Conservation (phyloP, 345 rosid genomes). For the Citrus maxima region DNA sequence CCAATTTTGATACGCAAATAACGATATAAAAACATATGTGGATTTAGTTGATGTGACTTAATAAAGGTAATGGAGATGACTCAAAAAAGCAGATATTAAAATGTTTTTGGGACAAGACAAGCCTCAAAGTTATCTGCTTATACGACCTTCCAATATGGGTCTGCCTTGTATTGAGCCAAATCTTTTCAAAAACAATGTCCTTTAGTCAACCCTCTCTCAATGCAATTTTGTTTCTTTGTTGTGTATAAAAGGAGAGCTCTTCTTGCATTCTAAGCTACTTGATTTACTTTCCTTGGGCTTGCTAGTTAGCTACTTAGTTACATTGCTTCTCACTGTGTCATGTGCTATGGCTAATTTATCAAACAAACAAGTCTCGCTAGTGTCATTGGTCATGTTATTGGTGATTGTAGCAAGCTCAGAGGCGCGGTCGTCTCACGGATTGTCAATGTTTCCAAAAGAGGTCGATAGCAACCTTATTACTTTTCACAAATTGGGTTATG, state of each 20-base stretch:
- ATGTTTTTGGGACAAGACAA: constrained; percentile 2
- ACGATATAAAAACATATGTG: not conserved
- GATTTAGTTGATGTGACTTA: not conserved
- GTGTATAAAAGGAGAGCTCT: not conserved
- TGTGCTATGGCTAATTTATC: constrained; percentile 16
- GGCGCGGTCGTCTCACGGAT: constrained; percentile 8
- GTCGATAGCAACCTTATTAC: not conserved
- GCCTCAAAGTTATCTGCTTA: constrained; percentile 21
- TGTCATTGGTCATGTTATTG: constrained; percentile 5
- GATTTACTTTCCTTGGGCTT: not conserved
- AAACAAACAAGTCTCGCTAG: not conserved
- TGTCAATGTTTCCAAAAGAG: not conserved
- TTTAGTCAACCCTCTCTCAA: not conserved
- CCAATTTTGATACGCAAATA: not conserved
- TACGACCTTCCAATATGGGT: constrained; percentile 13
- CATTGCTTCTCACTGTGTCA: not conserved
- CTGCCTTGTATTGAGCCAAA: not conserved
- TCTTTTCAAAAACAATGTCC: not conserved
- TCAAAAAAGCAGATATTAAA: constrained; percentile 17
- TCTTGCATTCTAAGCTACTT: constrained; percentile 4
- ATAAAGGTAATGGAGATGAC: constrained; percentile 23
- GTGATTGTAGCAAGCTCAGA: constrained; percentile 13
- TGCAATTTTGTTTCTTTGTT: not conserved
- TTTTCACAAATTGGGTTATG: constrained; percentile 23
- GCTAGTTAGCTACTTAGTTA: not conserved